A percentile compares a stretch with the other conserved stretches of the same genome.
These are phyloP conservation scores for Sporothrix euskadiensis DNA, from an alignment of 2,329 filamentous ascomycete genomes.

Conservation along the genomic window DNA sequence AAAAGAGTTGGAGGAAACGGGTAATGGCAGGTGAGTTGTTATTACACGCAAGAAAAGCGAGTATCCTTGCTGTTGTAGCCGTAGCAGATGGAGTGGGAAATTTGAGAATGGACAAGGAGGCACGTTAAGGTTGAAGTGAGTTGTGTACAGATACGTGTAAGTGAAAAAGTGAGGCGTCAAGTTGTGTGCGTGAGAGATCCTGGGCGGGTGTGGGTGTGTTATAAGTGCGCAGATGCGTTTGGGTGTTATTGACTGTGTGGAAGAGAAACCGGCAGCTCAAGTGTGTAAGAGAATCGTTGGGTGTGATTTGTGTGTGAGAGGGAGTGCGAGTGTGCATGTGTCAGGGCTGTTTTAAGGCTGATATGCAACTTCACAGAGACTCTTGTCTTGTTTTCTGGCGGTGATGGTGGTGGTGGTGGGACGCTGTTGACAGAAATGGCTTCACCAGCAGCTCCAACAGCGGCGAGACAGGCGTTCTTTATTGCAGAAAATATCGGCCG, in stretches of 20 bases:
- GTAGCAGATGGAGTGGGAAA: neutral
- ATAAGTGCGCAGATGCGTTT: slow-evolving; percentile 15
- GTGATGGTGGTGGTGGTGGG: slow-evolving; percentile 11
- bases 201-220: slow-evolving; percentile 24
- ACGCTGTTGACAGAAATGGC: slow-evolving; percentile 33
- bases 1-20: neutral
- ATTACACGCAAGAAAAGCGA: neutral
- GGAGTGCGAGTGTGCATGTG: slow-evolving; percentile 22
- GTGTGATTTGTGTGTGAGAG: slow-evolving; percentile 30
- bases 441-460: slow-evolving; percentile 48
- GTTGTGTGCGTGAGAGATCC: slow-evolving; percentile 15
- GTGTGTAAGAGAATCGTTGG: neutral
- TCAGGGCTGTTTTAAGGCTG: slow-evolving; percentile 35
- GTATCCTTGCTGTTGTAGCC: neutral
- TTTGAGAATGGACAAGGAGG: neutral
- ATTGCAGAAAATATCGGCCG: slow-evolving; percentile 50
- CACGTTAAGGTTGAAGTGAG: neutral
- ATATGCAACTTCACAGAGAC: slow-evolving; percentile 21
- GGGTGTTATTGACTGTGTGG: neutral
- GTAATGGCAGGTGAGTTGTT: neutral
- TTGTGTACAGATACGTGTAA: slow-evolving; percentile 32
- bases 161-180: slow-evolving; percentile 29
- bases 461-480: slow-evolving; percentile 65
- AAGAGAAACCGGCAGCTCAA: slow-evolving; percentile 22
- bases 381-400: neutral